Percentiles rank a stretch among this genome's conserved stretches.
Conservation (phyloP, 2,329 filamentous ascomycete genomes). For the Verticillium dahliae region DNA sequence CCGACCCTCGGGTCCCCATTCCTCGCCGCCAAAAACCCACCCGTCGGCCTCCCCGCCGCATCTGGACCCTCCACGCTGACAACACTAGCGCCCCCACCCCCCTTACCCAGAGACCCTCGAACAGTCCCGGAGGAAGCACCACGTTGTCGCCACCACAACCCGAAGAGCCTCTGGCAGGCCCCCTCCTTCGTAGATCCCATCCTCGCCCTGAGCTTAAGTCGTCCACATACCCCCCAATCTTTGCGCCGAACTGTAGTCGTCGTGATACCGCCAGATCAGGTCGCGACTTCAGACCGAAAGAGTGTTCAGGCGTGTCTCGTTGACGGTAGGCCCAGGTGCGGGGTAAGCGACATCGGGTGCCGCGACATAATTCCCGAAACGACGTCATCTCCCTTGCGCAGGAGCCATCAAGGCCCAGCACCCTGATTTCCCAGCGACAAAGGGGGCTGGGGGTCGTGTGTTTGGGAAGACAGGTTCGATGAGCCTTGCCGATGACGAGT, state of each 20-base stretch:
- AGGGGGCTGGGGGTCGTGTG: not conserved
- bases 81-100: not conserved
- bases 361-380: not conserved
- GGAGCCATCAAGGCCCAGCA: not conserved
- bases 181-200: not conserved
- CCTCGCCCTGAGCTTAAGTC: not conserved
- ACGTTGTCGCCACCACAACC: conserved; percentile 6
- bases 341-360: not conserved
- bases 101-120: not conserved
- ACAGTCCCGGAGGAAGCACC: conserved; percentile 4
- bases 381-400: conserved; percentile 1
- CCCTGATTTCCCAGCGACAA: not conserved
- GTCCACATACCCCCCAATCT: not conserved
- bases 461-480: not conserved
- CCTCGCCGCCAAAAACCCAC: not conserved
- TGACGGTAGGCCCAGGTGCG: not conserved
- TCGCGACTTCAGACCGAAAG: no score
- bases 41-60: not conserved
- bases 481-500: not conserved
- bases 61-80: not conserved
- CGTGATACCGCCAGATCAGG: no score
- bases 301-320: no score
- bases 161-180: not conserved
- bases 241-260: not conserved
- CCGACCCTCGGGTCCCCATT: not conserved